Evolutionary conservation across 2,329 filamentous ascomycete genomes (phyloP).

Genomic region (Aphanocladium album): DNA sequence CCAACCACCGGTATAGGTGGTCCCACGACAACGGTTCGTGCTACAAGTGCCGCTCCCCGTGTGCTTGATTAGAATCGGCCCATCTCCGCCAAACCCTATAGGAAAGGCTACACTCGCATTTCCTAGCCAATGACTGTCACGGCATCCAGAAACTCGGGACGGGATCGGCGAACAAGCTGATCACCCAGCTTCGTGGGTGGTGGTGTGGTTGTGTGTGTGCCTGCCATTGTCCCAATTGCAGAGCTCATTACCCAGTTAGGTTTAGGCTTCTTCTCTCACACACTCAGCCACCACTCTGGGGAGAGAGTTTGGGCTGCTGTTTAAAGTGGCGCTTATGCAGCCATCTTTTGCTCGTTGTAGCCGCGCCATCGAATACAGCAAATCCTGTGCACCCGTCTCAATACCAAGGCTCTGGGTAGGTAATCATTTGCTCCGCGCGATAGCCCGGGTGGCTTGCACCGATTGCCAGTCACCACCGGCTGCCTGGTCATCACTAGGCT

Average conservation of each 20-base stretch:
- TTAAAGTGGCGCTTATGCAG: slow-evolving; percentile 10
- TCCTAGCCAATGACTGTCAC: not conserved
- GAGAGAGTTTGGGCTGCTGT: not conserved
- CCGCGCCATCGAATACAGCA: not conserved
- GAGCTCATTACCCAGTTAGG: slow-evolving; percentile 7
- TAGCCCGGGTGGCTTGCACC: slow-evolving; percentile 7
- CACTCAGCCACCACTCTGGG: slow-evolving; percentile 10
- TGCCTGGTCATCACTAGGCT: not conserved
- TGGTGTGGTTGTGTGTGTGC: not conserved
- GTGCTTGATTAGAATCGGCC: not conserved
- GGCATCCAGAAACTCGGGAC: slow-evolving; percentile 9
- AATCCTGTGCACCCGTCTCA: not conserved
- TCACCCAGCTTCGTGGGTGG: not conserved
- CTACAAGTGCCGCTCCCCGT: not conserved
- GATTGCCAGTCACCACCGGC: not conserved
- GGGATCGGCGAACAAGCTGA: slow-evolving; percentile 5
- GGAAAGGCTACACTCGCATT: not conserved
- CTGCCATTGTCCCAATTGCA: not conserved
- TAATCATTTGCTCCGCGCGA: not conserved
- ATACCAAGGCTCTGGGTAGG: not conserved
- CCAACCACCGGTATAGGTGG: not conserved
- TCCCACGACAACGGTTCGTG: not conserved
- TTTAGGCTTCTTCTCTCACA: slow-evolving; percentile 18
- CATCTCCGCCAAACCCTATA: not conserved
- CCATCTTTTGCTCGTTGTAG: not conserved